Conservation (phyloP, 805 yeast genomes). For the Suhomyces sp. region DNA sequence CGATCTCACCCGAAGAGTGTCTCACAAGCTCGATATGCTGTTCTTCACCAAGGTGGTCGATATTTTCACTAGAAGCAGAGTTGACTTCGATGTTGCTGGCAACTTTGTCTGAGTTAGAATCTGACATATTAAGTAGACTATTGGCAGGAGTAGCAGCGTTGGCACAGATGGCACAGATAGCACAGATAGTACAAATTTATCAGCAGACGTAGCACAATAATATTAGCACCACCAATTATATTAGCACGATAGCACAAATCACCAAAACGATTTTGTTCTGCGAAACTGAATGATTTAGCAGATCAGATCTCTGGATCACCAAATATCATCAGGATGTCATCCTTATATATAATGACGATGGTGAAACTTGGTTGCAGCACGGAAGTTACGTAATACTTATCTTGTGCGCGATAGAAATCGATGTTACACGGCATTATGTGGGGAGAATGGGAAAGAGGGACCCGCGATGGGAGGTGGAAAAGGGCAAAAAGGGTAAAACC, state of each 20-base stretch:
- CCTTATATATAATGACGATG: background rate
- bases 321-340: background rate
- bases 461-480: background rate
- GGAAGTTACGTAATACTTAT: background rate
- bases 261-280: too few species aligned
- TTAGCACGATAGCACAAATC: too few species aligned
- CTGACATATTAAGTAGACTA: slow-evolving; percentile 2
- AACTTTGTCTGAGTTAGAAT: slow-evolving; percentile 2
- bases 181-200: too few species aligned
- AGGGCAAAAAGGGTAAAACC: too few species aligned
- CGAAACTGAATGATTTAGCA: too few species aligned
- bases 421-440: slow-evolving; percentile 5
- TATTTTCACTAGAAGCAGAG: slow-evolving; percentile 7
- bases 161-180: too few species aligned
- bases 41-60: slow-evolving; percentile 5
- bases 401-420: slow-evolving; percentile 1
- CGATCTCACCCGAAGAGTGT: slow-evolving; percentile 29
- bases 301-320: too few species aligned
- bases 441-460: background rate
- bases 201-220: too few species aligned
- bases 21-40: slow-evolving; percentile 20
- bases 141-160: too few species aligned
- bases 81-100: slow-evolving; percentile 3
- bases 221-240: too few species aligned
- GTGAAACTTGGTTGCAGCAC: background rate